Conservation (phyloP, 441 rosid species). For the Adansonia gregorii region DNA sequence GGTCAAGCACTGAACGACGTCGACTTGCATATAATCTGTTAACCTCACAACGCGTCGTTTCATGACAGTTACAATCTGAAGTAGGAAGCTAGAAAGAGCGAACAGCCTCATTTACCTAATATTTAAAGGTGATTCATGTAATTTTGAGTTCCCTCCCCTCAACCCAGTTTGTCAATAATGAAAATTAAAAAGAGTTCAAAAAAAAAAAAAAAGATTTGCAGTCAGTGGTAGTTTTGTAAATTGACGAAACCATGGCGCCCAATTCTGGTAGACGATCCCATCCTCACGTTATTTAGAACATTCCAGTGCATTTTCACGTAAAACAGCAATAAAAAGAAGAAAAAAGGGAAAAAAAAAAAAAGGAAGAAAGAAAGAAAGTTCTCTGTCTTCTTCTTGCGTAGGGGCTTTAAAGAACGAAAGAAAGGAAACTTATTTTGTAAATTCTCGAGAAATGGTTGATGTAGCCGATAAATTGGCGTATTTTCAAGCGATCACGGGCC, state of each 20-base stretch:
- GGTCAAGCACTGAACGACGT: background rate
- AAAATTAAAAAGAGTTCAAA: background rate
- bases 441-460: conserved; percentile 63
- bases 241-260: background rate
- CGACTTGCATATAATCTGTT: background rate
- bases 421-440: background rate
- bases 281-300: background rate
- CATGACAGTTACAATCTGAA: background rate
- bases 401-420: background rate
- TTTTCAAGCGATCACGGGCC: conserved; percentile 91
- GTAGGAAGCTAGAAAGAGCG: background rate
- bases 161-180: no score
- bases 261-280: background rate
- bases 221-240: conserved; percentile 7
- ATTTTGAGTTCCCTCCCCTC: no score
- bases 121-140: no score
- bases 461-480: conserved; percentile 80
- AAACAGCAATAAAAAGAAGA: background rate
- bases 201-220: background rate
- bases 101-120: no score
- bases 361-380: background rate
- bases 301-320: background rate
- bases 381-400: background rate
- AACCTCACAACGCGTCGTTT: background rate
- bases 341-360: background rate